These are phyloP conservation scores for Mycena capillaripes DNA, from an alignment of 768 basidiomycete genomes.

Conservation along the genomic window DNA sequence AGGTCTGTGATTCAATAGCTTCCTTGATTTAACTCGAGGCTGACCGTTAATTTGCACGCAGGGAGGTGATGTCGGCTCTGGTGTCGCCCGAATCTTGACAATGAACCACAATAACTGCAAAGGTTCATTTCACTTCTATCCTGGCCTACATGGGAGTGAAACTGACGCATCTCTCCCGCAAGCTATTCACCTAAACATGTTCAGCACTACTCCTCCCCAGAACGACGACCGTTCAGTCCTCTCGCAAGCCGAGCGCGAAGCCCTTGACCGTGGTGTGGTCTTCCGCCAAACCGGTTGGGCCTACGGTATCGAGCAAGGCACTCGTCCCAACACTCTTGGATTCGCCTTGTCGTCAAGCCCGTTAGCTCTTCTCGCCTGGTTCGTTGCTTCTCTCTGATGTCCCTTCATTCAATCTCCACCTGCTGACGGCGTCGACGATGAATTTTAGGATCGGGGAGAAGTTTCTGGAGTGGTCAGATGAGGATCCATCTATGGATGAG, in stretches of 20 bases:
- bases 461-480: slow-evolving; percentile 22
- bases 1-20: slow-evolving; percentile 20
- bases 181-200: slow-evolving; percentile 24
- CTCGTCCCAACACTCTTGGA: slow-evolving; percentile 27
- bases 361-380: slow-evolving; percentile 24
- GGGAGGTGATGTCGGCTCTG: slow-evolving; percentile 18
- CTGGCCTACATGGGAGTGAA: slow-evolving; percentile 11
- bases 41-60: slow-evolving; percentile 12
- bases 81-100: slow-evolving; percentile 14
- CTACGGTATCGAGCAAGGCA: slow-evolving; percentile 23
- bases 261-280: slow-evolving; percentile 16
- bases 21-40: slow-evolving; percentile 11
- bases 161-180: slow-evolving; percentile 14
- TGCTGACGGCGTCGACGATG: slow-evolving; percentile 21
- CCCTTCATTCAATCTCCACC: slow-evolving; percentile 17
- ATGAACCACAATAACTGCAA: slow-evolving; percentile 22
- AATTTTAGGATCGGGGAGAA: slow-evolving; percentile 26
- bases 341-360: slow-evolving; percentile 26
- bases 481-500: slow-evolving; percentile 25
- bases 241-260: slow-evolving; percentile 25
- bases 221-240: slow-evolving; percentile 23
- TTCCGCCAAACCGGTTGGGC: slow-evolving; percentile 25
- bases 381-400: slow-evolving; percentile 22
- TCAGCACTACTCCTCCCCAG: slow-evolving; percentile 13
- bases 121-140: slow-evolving; percentile 14